Evolutionary conservation across 257 asterid species (phyloP), one percentile per base, ranked within the genome.

Genomic region (Fraxinus pennsylvanica): DNA sequence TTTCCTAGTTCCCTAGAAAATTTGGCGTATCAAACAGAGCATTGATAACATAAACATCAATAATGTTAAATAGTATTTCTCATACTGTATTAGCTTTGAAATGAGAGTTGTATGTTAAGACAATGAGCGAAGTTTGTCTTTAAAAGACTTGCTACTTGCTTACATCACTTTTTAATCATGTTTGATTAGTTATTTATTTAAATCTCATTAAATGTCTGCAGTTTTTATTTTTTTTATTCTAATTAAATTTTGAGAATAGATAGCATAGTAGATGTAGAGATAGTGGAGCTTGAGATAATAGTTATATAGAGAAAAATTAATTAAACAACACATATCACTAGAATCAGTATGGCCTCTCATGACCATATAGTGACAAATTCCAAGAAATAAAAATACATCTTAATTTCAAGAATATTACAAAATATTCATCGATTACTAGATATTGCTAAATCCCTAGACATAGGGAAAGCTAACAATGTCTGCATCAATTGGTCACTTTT

Each of bases 291-390:
- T 1, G 30, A 59, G 67, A 21, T 77, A 74, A 66, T 30, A 69
- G n/a, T 72, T 83, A 61, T 29, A 39, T 36, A 39, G n/a, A 77
- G 54, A 71, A 66, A 71, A 68, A 47, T 77, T 29, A 72, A 75
- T 72, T 14, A 52, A 84, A 78, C 66, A 52, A 9, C 33, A 32
- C 79, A 78, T 79, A 71, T 69, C 72, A 66, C 71, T 78, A 71
- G 65, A 41, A 78, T 52, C 66, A 25, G 50, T 63, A 22, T 73
- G n/a, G 3, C 19, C 4, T 68, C 45, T 69, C 71, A 38, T 38
- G 43, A 61, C 81, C 68, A 81, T 78, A 39, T 72, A 72, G 47
- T 41, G 81, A 81, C 81, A 81, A 71, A 71, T 19, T 45, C 27
- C 41, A 74, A 57, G 74, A 47, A 72, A 74, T 1, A 74, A 68